phyloP scores from a whole-genome alignment of 1,139 yeast genomes.

The Blastobotrys persicus region DNA sequence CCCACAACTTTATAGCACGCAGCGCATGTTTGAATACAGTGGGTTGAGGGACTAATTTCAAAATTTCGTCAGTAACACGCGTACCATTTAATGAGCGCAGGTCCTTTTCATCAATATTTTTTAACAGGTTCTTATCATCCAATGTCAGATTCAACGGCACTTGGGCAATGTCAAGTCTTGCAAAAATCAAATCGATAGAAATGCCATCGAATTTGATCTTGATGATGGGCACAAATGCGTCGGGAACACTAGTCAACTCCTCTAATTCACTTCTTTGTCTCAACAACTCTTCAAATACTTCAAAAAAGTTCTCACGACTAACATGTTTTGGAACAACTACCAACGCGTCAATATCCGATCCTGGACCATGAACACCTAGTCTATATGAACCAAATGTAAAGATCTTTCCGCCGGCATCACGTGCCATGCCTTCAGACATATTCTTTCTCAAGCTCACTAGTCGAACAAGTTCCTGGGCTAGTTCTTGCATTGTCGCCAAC shows the following conservation, averaged over 20 bases:
- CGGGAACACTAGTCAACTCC: constrained; percentile 90
- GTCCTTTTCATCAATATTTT: constrained; percentile 88
- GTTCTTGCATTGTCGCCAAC: constrained; percentile 61
- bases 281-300: constrained; percentile 66
- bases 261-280: constrained; percentile 74
- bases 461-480: constrained; percentile 79
- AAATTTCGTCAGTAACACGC: constrained; percentile 92
- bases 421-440: constrained; percentile 97
- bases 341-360: constrained; percentile 94
- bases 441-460: constrained; percentile 74
- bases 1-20: constrained; percentile 94
- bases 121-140: constrained; percentile 77
- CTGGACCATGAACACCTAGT: constrained; percentile 96
- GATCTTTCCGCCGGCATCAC: constrained; percentile 94
- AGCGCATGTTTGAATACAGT: constrained; percentile 90
- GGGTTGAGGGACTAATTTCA: constrained; percentile 85
- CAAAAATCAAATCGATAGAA: constrained; percentile 85
- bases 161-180: constrained; percentile 75
- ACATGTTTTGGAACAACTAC: constrained; percentile 97
- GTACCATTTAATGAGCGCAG: constrained; percentile 90
- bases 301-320: constrained; percentile 83
- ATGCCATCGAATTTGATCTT: constrained; percentile 85
- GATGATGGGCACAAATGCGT: constrained; percentile 94
- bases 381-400: constrained; percentile 94
- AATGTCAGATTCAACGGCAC: constrained; percentile 72